Evolutionary conservation across 306 rosid genomes (phyloP).

Genomic region (Amphicarpaea edgeworthii): DNA sequence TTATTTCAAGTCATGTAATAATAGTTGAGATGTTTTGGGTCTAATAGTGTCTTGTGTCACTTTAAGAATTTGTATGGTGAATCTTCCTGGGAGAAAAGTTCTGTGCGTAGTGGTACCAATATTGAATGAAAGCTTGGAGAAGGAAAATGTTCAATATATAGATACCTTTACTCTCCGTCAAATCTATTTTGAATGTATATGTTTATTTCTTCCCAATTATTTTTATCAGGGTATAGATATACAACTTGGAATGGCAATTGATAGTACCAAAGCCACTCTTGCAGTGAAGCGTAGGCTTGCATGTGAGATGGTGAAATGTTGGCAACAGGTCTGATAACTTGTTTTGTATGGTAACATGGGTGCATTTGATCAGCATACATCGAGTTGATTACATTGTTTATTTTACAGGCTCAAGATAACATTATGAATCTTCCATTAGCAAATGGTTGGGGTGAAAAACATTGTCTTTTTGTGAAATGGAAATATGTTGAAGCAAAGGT

Average conservation of each 20-base stretch:
- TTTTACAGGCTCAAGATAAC: constrained; percentile 95
- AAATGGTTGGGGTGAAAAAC: constrained; percentile 99
- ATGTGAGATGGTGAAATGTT: constrained; percentile 97
- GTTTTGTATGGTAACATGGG: constrained; percentile 6
- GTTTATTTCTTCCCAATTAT: constrained; percentile 42
- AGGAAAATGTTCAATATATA: constrained; percentile 30
- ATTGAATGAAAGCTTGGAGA: constrained; percentile 35
- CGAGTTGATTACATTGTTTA: constrained; percentile 29
- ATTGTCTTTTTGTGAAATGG: constrained; percentile 83
- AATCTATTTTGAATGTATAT: constrained; percentile 10
- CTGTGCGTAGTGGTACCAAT: background rate
- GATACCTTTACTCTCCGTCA: constrained; percentile 10
- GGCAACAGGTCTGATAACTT: constrained; percentile 84
- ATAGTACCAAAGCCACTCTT: constrained; percentile 97
- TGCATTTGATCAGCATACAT: constrained; percentile 34
- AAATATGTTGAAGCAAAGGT: constrained; percentile 93
- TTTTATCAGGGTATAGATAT: constrained; percentile 81
- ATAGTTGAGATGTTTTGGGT: background rate
- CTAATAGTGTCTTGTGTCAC: constrained; percentile 9
- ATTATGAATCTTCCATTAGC: constrained; percentile 88
- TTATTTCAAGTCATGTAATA: background rate
- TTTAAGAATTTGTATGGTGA: constrained; percentile 22
- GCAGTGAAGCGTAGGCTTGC: constrained; percentile 99
- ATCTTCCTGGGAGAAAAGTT: constrained; percentile 12
- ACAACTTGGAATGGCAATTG: constrained; percentile 97